phyloP scores from a whole-genome alignment of 1,284 basidiomycete genomes.

The Irpex sp. region DNA sequence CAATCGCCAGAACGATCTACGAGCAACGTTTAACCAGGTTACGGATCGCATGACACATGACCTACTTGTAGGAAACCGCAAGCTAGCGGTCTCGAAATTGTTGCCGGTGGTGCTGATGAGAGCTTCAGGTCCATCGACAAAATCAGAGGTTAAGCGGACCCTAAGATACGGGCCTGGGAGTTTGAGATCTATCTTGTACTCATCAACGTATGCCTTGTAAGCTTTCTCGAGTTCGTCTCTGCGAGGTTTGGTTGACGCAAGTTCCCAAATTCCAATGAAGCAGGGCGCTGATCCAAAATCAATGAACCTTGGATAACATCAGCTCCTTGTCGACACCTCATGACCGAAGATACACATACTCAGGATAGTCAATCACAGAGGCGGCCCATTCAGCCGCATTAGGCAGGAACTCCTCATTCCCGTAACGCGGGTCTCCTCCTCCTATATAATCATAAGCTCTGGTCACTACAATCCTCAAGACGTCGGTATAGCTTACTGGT shows the following conservation, averaged over 20 bases:
- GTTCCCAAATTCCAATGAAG: background rate
- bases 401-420: background rate
- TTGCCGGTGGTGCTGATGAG: background rate
- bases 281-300: background rate
- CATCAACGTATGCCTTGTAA: background rate
- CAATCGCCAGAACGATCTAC: background rate
- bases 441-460: background rate
- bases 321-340: background rate
- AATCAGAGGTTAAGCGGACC: background rate
- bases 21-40: background rate
- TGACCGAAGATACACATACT: background rate
- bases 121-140: background rate
- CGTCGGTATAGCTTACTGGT: background rate
- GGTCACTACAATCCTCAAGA: background rate
- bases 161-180: background rate
- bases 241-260: background rate
- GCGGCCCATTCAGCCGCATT: background rate
- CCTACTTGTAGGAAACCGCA: background rate
- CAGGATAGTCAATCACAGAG: background rate
- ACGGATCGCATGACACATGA: background rate
- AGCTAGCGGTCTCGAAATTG: background rate
- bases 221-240: background rate
- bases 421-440: background rate
- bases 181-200: background rate
- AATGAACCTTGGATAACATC: background rate